phyloP scores from a whole-genome alignment of 2,329 filamentous ascomycete genomes.

The Xylaria sp. region DNA sequence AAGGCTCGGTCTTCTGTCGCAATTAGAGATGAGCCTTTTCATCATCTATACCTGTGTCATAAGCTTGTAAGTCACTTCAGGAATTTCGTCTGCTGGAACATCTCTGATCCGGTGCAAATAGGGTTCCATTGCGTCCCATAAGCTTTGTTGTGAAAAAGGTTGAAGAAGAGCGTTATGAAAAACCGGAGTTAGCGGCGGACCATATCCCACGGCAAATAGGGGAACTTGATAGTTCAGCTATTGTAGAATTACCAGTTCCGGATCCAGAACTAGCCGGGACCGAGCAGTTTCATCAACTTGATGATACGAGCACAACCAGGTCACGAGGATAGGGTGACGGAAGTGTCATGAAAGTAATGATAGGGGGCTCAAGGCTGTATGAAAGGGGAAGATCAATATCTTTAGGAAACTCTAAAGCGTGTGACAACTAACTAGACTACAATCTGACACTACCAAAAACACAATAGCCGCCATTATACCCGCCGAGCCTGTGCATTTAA shows the following conservation, averaged over 20 bases:
- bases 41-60: background rate
- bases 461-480: slow-evolving; percentile 9
- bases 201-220: background rate
- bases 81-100: background rate
- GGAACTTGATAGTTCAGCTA: background rate
- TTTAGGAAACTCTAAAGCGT: background rate
- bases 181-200: slow-evolving; percentile 6
- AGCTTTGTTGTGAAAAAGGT: background rate
- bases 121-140: background rate
- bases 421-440: slow-evolving; percentile 4
- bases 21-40: background rate
- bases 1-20: background rate
- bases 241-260: slow-evolving; percentile 1
- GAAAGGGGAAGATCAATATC: background rate
- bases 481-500: slow-evolving; percentile 10
- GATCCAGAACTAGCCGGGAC: background rate
- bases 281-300: background rate
- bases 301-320: background rate
- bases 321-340: too few species aligned
- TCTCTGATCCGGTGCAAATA: background rate
- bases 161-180: slow-evolving; percentile 4
- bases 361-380: too few species aligned
- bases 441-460: slow-evolving; percentile 9
- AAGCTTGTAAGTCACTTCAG: background rate
- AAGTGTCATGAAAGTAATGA: too few species aligned